These are phyloP conservation scores for Tylopilus subfusipes DNA, from an alignment of 768 basidiomycete species.

Conservation along the genomic window DNA sequence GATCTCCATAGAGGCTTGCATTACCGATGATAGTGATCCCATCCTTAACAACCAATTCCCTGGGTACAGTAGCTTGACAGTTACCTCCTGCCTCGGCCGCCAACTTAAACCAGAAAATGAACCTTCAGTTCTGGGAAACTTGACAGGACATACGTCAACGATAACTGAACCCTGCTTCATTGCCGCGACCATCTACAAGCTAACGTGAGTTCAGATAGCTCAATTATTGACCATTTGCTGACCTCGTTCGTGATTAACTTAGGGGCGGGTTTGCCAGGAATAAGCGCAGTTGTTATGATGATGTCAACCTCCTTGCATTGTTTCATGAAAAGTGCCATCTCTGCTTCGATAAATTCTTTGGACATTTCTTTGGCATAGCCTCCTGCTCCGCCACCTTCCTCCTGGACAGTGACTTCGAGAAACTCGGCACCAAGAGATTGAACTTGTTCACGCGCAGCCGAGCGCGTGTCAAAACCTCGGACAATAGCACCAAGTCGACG, in stretches of 20 bases:
- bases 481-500: constrained; percentile 84
- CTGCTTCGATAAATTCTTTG: constrained; percentile 83
- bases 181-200: constrained; percentile 65
- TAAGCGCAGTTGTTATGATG: constrained; percentile 81
- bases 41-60: constrained; percentile 60
- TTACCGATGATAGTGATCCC: constrained; percentile 83
- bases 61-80: constrained; percentile 77
- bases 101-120: constrained; percentile 24
- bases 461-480: constrained; percentile 82
- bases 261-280: constrained; percentile 84
- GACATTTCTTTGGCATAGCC: constrained; percentile 92
- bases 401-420: constrained; percentile 73
- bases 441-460: constrained; percentile 84
- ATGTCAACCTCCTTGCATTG: constrained; percentile 91
- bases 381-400: constrained; percentile 78
- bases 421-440: constrained; percentile 90
- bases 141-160: constrained; percentile 50
- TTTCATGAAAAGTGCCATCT: constrained; percentile 84
- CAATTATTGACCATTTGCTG: background rate
- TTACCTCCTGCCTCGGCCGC: constrained; percentile 91
- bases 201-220: constrained; percentile 7
- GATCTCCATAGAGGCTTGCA: constrained; percentile 5
- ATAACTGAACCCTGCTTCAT: constrained; percentile 92
- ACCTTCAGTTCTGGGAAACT: background rate
- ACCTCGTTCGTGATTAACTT: constrained; percentile 75